phyloP scores from a whole-genome alignment of 306 rosid species.

The Cucurbita argyrosperma region DNA sequence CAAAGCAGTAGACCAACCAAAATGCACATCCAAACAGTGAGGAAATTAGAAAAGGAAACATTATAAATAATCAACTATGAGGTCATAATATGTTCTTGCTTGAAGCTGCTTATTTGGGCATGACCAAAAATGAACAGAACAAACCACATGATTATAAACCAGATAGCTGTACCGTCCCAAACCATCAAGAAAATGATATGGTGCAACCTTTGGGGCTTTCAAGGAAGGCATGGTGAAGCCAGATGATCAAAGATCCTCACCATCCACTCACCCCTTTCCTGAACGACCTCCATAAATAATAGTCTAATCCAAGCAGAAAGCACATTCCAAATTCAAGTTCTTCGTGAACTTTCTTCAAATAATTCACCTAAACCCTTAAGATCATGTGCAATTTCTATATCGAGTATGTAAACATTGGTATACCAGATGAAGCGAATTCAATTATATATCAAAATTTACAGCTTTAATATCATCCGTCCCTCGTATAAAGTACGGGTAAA shows the following conservation, averaged over 20 bases:
- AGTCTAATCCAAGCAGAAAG: background rate
- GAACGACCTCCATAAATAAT: background rate
- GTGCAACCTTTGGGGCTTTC: background rate
- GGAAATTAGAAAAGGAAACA: background rate
- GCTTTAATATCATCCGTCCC: slow-evolving; percentile 6
- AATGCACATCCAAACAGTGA: too few relatives aligned
- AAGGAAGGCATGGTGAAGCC: background rate
- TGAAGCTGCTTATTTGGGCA: background rate
- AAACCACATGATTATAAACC: background rate
- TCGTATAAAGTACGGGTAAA: background rate
- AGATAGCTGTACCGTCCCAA: background rate
- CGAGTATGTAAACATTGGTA: background rate
- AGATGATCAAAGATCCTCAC: background rate
- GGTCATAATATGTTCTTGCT: background rate
- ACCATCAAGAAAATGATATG: background rate
- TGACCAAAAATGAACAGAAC: background rate
- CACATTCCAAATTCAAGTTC: background rate
- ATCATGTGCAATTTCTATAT: background rate
- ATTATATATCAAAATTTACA: slow-evolving; percentile 33
- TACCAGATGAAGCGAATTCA: slow-evolving; percentile 8
- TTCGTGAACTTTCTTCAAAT: background rate
- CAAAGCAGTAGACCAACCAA: background rate
- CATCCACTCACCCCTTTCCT: background rate
- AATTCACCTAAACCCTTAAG: background rate
- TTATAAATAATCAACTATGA: background rate